Evolutionary conservation across 1,284 basidiomycete genomes (phyloP), one percentile per base, ranked within the genome.

Genomic region (Fomitopsis pinicola): DNA sequence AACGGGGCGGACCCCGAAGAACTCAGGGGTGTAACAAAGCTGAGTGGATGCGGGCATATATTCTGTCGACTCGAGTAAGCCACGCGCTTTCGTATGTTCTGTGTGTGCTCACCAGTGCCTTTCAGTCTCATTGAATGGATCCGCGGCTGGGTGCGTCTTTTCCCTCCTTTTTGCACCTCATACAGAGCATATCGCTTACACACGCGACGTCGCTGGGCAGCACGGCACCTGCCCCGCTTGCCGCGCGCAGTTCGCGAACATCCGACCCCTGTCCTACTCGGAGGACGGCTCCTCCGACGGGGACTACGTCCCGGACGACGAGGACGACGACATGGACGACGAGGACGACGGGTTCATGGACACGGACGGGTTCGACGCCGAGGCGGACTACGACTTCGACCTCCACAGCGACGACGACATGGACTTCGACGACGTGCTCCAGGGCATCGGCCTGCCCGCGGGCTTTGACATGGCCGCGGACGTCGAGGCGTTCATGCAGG

Each of bases 141-240:
- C 61, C 74, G 75, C 57, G 81, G 80, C 60, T 68, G 78, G 63
- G 87, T 87, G 67, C 55, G 35, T 46, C 56, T 6, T 17, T 8
- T 54, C 33, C 17, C 10, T 14, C 22, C 42, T 33, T 40, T 35
- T 55, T 60, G 45, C 60, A 50, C 35, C 30, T 8, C 28, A 19
- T 28, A 35, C 46, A 42, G 52, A 17, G 30, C 44, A 57, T 30
- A 14, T 5, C 46, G 45, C 58, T 63, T 64, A 42, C 48, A 40
- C 40, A 33, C 8, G 30, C 44, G n/a, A 55, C 28, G 46, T 57
- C 46, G 28, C 26, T 50, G 9, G 33, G 22, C 64, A 88, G 86
- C 86, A 88, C 67, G 87, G 87, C n/a, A 88, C 77, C 64, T 90
- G 88, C 64, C 88, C 87, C 12, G 81, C 85, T 8, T 90, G 88